Base-by-base conservation (phyloP, 192 early-diverging fungal genomes). In the Pilaira anomala region DNA sequence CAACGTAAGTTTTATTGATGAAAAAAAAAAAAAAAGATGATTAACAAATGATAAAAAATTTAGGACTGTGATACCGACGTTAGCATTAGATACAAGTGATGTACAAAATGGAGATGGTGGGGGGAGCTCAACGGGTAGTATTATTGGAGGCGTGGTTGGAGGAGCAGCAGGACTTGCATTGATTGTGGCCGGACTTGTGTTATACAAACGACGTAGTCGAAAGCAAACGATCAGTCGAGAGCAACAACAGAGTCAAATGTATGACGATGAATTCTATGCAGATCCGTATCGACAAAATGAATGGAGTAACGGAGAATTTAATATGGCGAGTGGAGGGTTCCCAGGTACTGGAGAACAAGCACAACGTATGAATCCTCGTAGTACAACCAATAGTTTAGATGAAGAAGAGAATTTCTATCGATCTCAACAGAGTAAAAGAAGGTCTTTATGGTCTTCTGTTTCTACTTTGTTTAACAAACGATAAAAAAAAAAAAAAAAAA, bases 221-320 rank as follows among this genome's bases (percentile, higher is more conserved):
- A 40, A 39, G 6, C 53, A 30, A 8, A 36, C 33, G 0, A 36
- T 36, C 33, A 5, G 11, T 40, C 21, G 21, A 2, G 21, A 40
- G 5, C 48, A 51, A 14, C 28, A 52, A 14, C 28, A 49, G 12
- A 63, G 36, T 16, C 33, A 52, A 52, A 21, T 52, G 6, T 63
- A 40, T 13, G 48, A 51, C n/a, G 62, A 63, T 24, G 62, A 63
- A 14, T 63, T 52, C 45, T 63, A 63, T 40, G 49, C 29, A 42
- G 62, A 63, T 18, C 49, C 62, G 8, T 63, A 52, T 42, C 18
- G 40, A 25, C 56, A 58, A 42, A 42, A 58, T 19, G 33, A 42
- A 39, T 40, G 33, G 56, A 24, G 33, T 1, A 42, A 58, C 19
- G 21, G 40, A 3, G 53, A 55, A 7, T 55, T 55, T 18, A 28